A percentile compares a stretch with the other conserved stretches of the same genome.
Evolutionary conservation across 768 basidiomycete genomes (phyloP).

Genomic region (Thelephora aurantiotincta): DNA sequence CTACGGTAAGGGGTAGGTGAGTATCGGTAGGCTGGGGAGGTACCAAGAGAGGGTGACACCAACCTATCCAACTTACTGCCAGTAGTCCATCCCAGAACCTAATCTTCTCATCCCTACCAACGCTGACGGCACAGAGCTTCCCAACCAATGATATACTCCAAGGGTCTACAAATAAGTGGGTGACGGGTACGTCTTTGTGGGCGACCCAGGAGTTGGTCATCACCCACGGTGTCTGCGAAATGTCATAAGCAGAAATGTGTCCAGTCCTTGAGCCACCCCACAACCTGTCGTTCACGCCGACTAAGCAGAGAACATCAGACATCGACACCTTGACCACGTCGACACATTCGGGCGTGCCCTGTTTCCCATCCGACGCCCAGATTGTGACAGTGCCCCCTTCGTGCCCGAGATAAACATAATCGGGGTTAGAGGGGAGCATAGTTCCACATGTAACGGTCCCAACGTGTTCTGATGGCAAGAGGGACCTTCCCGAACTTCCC

Average conservation of each 20-base stretch:
- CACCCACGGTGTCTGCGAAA: conserved; percentile 61
- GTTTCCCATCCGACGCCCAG: conserved; percentile 49
- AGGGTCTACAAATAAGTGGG: conserved; percentile 54
- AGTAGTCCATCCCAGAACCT: conserved; percentile 86
- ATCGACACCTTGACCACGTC: conserved; percentile 70
- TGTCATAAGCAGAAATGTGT: conserved; percentile 69
- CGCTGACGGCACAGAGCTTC: conserved; percentile 57
- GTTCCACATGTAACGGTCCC: conserved; percentile 79
- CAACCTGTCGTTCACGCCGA: conserved; percentile 69
- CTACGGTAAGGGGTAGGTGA: conserved; percentile 22
- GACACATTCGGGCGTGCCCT: conserved; percentile 47
- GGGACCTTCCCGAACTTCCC: conserved; percentile 35
- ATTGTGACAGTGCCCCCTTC: conserved; percentile 82
- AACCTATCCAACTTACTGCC: conserved; percentile 77
- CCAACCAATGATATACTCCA: conserved; percentile 58
- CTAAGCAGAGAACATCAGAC: conserved; percentile 72
- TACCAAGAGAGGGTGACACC: conserved; percentile 16
- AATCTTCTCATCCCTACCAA: conserved; percentile 59
- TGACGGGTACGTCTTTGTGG: conserved; percentile 52
- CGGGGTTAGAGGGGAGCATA: conserved; percentile 51
- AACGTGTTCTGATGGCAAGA: conserved; percentile 53
- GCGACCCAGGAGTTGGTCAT: conserved; percentile 84
- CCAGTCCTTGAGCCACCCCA: conserved; percentile 87
- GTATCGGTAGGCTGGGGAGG: background rate
- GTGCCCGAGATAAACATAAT: conserved; percentile 72